Base-by-base conservation (phyloP, 2,329 filamentous ascomycete species). In the Nigrospora osmanthi region DNA sequence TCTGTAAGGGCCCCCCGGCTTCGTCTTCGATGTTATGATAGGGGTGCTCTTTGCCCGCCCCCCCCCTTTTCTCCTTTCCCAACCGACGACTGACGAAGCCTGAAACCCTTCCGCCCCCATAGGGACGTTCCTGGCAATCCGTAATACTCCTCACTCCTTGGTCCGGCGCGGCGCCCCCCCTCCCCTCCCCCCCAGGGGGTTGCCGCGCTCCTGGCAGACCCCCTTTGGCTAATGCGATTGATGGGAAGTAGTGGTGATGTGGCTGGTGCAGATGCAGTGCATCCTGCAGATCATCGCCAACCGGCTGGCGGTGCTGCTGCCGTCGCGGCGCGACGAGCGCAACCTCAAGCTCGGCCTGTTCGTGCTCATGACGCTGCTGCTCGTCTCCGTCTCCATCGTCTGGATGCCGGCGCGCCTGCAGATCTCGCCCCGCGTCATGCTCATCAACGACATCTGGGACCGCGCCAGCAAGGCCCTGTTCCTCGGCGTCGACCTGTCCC, bases 321-420 rank as follows among this genome's bases (percentile, higher is more conserved):
- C 39, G 12, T 31, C 32, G 4, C 15, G 39, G 31, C 39, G 39
- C 13, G 19, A 33, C 16, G 16, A 31, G 31, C 11, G 12, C 6
- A 31, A 33, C 12, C 39, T 41, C 7, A 16, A 17, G 12, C 34
- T 31, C 31, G 39, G 39, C 3, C 13, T 34, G 12, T 31, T 33
- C 4, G 16, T 33, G 16, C n/a, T 41, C 16, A 33, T 34, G 7
- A 33, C 16, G 16, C 13, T 41, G 12, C 17, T 41, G 13, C 15
- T 19, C 16, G 6, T 41, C 12, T 33, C 31, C 16, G 32, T 31
- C 13, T 41, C 34, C 31, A 19, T 41, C 39, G 39, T 41, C 16
- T 41, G 39, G 39, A 41, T 41, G 31, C 39, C 39, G 31, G 39
- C 39, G n/a, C 39, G 39, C 39, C 31, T 41, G 15, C 39, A 41